Conservation (phyloP, 768 basidiomycete species). For the Lyophyllum decastes region DNA sequence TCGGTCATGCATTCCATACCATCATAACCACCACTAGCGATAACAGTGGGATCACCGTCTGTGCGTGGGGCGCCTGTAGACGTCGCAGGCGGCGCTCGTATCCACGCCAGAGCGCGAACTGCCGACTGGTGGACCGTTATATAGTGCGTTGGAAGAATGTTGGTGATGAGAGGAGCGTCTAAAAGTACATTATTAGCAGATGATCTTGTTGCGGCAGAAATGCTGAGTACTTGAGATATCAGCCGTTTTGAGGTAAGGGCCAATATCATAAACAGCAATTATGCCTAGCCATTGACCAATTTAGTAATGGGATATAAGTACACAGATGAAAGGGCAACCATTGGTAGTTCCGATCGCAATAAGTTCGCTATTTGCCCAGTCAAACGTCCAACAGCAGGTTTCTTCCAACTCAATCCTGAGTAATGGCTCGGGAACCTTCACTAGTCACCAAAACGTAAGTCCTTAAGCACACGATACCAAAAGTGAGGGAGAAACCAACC, state of each 20-base stretch:
- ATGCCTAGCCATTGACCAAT: constrained; percentile 72
- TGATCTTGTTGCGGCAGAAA: background rate
- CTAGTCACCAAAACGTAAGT: constrained; percentile 30
- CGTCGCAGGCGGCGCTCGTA: constrained; percentile 61
- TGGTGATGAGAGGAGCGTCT: constrained; percentile 31
- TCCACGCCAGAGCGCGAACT: constrained; percentile 75
- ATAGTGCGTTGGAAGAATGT: constrained; percentile 70
- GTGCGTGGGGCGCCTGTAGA: constrained; percentile 45
- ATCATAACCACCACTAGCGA: constrained; percentile 81
- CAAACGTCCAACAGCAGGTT: constrained; percentile 74
- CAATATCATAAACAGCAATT: constrained; percentile 60
- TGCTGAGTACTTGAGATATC: constrained; percentile 30
- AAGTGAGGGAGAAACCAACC: constrained; percentile 38
- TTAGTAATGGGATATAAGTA: constrained; percentile 45
- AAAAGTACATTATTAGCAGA: background rate
- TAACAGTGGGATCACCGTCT: constrained; percentile 65
- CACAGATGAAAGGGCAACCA: constrained; percentile 43
- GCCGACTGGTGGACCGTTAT: constrained; percentile 77
- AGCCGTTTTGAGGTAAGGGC: constrained; percentile 37
- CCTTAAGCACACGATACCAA: background rate
- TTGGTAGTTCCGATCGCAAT: constrained; percentile 85
- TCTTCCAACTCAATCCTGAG: constrained; percentile 76
- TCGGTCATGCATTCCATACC: constrained; percentile 78
- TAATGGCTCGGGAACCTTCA: constrained; percentile 62
- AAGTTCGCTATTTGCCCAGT: constrained; percentile 87